phyloP scores from a whole-genome alignment of 441 rosid species.

The Populus hybrid region DNA sequence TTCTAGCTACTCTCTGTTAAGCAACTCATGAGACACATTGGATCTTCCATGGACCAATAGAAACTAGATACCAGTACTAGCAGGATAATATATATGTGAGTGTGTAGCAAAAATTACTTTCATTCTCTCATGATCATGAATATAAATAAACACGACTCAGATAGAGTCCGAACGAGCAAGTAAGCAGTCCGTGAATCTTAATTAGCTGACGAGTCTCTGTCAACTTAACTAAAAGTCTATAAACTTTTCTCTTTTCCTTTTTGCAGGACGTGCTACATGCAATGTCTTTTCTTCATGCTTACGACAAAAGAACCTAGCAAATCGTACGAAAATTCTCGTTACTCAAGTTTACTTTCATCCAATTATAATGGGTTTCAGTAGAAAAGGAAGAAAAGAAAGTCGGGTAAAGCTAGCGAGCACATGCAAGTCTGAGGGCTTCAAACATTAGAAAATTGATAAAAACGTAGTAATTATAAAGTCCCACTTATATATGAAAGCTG shows the following conservation, averaged over 20 bases:
- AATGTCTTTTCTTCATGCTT: not conserved
- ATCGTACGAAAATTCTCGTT: not conserved
- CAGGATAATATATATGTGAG: not conserved
- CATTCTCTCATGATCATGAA: no score
- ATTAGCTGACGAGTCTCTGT: not conserved
- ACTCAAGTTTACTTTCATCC: not conserved
- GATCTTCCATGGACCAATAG: not conserved
- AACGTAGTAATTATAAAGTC: no score
- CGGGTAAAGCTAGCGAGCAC: not conserved
- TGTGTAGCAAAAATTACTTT: no score
- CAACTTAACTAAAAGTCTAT: not conserved
- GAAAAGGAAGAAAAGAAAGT: not conserved
- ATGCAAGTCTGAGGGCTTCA: not conserved
- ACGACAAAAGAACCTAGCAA: not conserved
- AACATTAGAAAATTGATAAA: not conserved
- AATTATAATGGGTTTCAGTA: not conserved
- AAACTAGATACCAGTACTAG: not conserved
- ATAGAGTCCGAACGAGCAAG: no score
- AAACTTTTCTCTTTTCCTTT: not conserved
- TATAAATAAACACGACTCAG: no score
- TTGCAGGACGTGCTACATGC: not conserved
- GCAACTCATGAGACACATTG: not conserved
- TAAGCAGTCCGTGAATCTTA: not conserved
- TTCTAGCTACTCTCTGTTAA: not conserved
- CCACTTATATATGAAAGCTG: not conserved